These are phyloP conservation scores for Lipomyces yamadae DNA, from an alignment of 805 yeast species.

Conservation along the genomic window DNA sequence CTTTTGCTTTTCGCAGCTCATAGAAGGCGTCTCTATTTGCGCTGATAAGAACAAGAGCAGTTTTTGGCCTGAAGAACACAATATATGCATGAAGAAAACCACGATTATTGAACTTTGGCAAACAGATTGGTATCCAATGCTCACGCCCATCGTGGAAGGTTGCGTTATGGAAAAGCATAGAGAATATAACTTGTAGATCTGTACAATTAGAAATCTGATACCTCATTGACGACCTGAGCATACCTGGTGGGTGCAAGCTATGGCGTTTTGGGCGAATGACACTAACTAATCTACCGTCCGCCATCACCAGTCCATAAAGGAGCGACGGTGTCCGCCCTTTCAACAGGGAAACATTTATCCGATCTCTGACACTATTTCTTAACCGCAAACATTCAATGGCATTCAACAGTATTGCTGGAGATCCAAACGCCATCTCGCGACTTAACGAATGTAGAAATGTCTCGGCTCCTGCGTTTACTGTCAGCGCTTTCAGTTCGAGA, in stretches of 20 bases:
- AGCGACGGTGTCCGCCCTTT: conserved; percentile 58
- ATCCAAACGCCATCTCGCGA: conserved; percentile 55
- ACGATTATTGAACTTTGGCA: conserved; percentile 84
- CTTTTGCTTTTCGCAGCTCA: conserved; percentile 67
- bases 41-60: conserved; percentile 57
- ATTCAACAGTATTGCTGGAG: conserved; percentile 66
- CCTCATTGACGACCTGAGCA: neutral
- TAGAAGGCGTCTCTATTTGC: conserved; percentile 81
- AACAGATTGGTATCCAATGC: conserved; percentile 91
- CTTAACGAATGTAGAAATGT: conserved; percentile 71
- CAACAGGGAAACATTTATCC: conserved; percentile 61
- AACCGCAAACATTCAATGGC: conserved; percentile 69
- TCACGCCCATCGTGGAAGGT: conserved; percentile 62
- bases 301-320: conserved; percentile 75
- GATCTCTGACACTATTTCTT: conserved; percentile 59
- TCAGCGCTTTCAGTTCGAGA: neutral
- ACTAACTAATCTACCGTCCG: conserved; percentile 67
- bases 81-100: conserved; percentile 88
- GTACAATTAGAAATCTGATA: neutral
- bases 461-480: conserved; percentile 57
- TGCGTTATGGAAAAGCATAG: conserved; percentile 66
- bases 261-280: conserved; percentile 79
- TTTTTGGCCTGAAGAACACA: conserved; percentile 55
- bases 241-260: conserved; percentile 67
- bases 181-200: conserved; percentile 75